Percentiles rank a stretch among this genome's conserved stretches.
These are phyloP conservation scores for Colletotrichum chrysophilum DNA, from an alignment of 2,329 filamentous ascomycete genomes.

Conservation along the genomic window DNA sequence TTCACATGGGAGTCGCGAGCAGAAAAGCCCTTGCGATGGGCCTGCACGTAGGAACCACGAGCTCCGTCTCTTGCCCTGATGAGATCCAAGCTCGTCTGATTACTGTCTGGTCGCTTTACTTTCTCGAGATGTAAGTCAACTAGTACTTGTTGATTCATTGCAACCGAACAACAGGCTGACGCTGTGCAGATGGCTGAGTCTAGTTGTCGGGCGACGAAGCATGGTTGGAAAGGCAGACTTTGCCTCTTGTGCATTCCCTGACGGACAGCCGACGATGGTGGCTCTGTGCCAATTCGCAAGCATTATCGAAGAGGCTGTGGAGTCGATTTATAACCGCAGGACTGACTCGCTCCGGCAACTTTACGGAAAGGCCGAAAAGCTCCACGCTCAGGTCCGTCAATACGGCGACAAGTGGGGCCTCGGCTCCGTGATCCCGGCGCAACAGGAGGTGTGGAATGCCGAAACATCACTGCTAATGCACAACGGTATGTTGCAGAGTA, in stretches of 20 bases:
- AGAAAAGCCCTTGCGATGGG: slow-evolving; percentile 33
- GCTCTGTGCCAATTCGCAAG: slow-evolving; percentile 14
- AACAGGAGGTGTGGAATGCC: not conserved
- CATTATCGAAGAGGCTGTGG: slow-evolving; percentile 5
- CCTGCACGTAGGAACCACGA: slow-evolving; percentile 28
- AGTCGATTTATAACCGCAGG: slow-evolving; percentile 28
- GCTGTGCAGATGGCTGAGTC: not conserved
- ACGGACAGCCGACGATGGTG: slow-evolving; percentile 3
- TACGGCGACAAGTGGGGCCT: slow-evolving; percentile 11
- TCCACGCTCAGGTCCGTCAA: not conserved
- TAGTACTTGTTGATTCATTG: too few species aligned
- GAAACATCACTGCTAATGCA: slow-evolving; percentile 9
- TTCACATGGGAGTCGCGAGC: slow-evolving; percentile 31
- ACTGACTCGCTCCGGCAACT: slow-evolving; percentile 30
- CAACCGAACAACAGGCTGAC: not conserved
- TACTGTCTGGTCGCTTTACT: slow-evolving; percentile 34
- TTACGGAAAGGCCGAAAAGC: slow-evolving; percentile 25
- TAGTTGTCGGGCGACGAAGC: slow-evolving; percentile 8
- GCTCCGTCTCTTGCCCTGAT: slow-evolving; percentile 19
- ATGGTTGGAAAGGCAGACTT: slow-evolving; percentile 11
- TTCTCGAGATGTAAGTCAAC: slow-evolving; percentile 27
- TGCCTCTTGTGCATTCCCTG: slow-evolving; percentile 3
- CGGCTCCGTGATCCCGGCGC: not conserved
- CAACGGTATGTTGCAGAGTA: not conserved
- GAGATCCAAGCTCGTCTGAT: slow-evolving; percentile 27